Base-by-base conservation (phyloP, 805 yeast species). In the Teunomyces barrocoloradensis region DNA sequence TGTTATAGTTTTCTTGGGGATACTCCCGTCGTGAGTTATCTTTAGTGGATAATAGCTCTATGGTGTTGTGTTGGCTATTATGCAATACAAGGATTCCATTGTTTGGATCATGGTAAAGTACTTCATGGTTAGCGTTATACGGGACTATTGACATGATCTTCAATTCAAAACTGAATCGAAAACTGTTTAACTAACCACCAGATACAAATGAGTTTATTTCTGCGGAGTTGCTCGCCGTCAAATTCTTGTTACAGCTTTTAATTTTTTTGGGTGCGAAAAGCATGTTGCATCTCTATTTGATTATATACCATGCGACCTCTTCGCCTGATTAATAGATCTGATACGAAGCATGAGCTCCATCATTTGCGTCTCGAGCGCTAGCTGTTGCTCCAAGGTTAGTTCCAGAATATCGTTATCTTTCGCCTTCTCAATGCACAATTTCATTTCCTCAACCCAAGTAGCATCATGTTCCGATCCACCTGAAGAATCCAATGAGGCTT, bases 101-200 rank as follows among this genome's bases (percentile, higher is more conserved):
- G 30, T 53, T 50, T 15, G 72, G 70, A 44, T 69, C 72, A 42
- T 69, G 72, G 50, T 64, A 68, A 4, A 69, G 64, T 34, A 69
- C 53, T 41, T 61, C 59, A 44, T 59, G 62, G 34, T 56, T 57
- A 15, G 59, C 42, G 46, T 68, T 61, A 54, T 69, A 69, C 2
- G 75, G 74, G 29, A 69, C 70, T 23, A 69, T 59, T 10, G 75
- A 69, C 75, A 69, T 69, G n/a, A 23, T 23, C 13, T 32, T 29
- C n/a, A 42, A 44, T 32, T 32, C 34, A 32, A 13, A 13, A 32
- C 15, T 13, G 34, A 32, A 32, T 32, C 17, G 17, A 32, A 32
- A 13, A 32, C 12, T 32, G 34, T 13, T 15, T 32, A 13, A n/a
- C 17, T 32, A 6, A 32, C 34, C 34, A 32, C 15, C 34, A 32